Evolutionary conservation across 441 rosid species (phyloP), one percentile per base, ranked within the genome.

Genomic region (Populus hybrid): DNA sequence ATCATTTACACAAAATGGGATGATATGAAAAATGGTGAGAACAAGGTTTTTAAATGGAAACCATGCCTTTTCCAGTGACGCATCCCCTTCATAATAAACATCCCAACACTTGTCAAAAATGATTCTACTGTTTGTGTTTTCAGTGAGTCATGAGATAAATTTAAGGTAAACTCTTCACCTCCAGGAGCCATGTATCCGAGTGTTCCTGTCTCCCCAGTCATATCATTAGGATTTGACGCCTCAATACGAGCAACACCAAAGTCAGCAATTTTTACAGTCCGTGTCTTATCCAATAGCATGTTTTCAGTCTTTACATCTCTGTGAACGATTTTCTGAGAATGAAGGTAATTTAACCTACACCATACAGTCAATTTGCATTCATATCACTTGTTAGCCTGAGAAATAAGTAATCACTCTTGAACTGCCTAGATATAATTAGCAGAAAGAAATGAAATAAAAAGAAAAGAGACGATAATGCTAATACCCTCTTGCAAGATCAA

Each of bases 171-270:
- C 6, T 72, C 24, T 38, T 29, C 85, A 93, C 99, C 99, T 95
- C n/a, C 99, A 64, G 98, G 99, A 82, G 98, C 99, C 98, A 95
- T 95, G 87, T 95, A 94, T 64, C 97, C 97, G 68, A 94, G 97
- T 64, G 31, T 29, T 29, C 31, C 31, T 3, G 31, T 29, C 4
- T 29, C 31, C 31, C 31, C 31, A 29, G 31, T 29, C 31, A 29
- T 29, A 29, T 29, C 31, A 29, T 29, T 29, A 29, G 31, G 31
- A 29, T 29, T 29, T 29, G 31, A 29, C 3, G 31, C 31, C 31
- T 29, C 31, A 29, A 29, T 29, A 29, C 31, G 31, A 0, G 31
- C 31, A 3, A 29, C 31, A 29, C 31, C 31, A 0, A 29, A 29
- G 31, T 29, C 31, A 0, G 31, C 31, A 29, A 29, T 29, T 29